Conservation (phyloP, 345 rosid genomes). For the Hirschfeldia incana region DNA sequence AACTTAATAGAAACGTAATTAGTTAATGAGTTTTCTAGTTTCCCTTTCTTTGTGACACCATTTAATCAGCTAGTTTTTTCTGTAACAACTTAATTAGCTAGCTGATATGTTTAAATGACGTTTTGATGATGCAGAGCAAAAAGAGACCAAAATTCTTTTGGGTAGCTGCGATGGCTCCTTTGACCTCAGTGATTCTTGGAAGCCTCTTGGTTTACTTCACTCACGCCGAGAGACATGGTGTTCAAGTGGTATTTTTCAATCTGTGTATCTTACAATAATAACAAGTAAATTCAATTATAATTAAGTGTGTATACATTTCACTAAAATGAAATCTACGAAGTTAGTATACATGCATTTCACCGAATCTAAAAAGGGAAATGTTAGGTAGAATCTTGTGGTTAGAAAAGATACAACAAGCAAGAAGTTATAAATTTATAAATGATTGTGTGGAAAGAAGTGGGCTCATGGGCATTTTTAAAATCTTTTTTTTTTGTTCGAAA, state of each 20-base stretch:
- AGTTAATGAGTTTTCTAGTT: background rate
- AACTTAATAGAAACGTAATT: background rate
- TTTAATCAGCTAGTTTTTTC: background rate
- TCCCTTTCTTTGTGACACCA: background rate
- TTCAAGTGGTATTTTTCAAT: slow-evolving; percentile 66
- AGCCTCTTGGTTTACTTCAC: slow-evolving; percentile 80
- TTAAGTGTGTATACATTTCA: background rate
- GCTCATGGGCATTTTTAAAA: background rate
- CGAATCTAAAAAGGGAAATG: background rate
- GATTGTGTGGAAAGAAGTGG: slow-evolving; percentile 18
- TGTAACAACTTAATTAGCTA: background rate
- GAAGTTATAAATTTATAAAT: slow-evolving; percentile 2
- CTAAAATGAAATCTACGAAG: background rate
- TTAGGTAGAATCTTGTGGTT: slow-evolving; percentile 26
- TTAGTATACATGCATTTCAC: background rate
- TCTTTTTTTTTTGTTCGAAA: slow-evolving; percentile 1
- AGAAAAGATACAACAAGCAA: slow-evolving; percentile 29
- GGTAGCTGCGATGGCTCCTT: slow-evolving; percentile 91
- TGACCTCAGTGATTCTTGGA: slow-evolving; percentile 79
- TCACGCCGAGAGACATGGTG: slow-evolving; percentile 93
- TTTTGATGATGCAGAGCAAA: slow-evolving; percentile 57
- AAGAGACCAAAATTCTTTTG: slow-evolving; percentile 73
- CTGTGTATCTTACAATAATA: background rate
- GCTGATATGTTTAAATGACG: background rate
- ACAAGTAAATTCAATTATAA: background rate